A percentile compares a stretch with the other conserved stretches of the same genome.
These are phyloP conservation scores for Phycomyces blakesleeanus DNA, from an alignment of 192 early-diverging fungal genomes.

Conservation along the genomic window DNA sequence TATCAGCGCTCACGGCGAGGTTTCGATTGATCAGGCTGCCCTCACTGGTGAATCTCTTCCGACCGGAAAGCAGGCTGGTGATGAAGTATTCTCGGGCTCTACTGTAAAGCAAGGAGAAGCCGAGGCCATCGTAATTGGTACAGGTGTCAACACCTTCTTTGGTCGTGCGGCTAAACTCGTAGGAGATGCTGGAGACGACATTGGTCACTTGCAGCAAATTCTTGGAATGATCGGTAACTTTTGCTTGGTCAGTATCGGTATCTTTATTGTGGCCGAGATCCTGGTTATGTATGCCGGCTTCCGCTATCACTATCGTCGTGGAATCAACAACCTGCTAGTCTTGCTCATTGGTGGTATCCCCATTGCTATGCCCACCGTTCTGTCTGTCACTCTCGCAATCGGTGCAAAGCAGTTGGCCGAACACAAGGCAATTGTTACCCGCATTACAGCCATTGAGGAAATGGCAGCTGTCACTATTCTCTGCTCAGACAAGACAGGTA, in stretches of 20 bases:
- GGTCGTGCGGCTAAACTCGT: conserved; percentile 78
- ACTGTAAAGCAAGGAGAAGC: conserved; percentile 80
- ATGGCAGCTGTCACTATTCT: conserved; percentile 79
- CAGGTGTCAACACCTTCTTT: conserved; percentile 80
- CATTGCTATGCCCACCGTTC: conserved; percentile 79
- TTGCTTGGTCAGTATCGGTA: conserved; percentile 67
- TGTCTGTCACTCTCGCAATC: conserved; percentile 75
- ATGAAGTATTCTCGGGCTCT: conserved; percentile 75
- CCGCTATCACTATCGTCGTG: conserved; percentile 65
- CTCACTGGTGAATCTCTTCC: conserved; percentile 76
- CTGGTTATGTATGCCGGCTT: conserved; percentile 70
- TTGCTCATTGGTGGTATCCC: conserved; percentile 79
- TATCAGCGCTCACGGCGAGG: conserved; percentile 50
- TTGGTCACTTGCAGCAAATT: conserved; percentile 71
- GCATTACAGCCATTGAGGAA: conserved; percentile 78
- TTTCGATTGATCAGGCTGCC: conserved; percentile 70
- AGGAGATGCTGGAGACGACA: conserved; percentile 65
- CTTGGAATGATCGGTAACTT: conserved; percentile 76
- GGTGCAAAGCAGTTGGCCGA: conserved; percentile 79
- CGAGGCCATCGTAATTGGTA: conserved; percentile 74
- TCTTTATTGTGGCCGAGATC: conserved; percentile 67
- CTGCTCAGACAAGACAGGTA: conserved; percentile 95
- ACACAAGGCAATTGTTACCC: conserved; percentile 79
- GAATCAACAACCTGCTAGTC: conserved; percentile 76
- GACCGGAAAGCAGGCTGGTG: conserved; percentile 61